phyloP scores from a whole-genome alignment of 192 early-diverging fungal species.

The Backusella macrospora region DNA sequence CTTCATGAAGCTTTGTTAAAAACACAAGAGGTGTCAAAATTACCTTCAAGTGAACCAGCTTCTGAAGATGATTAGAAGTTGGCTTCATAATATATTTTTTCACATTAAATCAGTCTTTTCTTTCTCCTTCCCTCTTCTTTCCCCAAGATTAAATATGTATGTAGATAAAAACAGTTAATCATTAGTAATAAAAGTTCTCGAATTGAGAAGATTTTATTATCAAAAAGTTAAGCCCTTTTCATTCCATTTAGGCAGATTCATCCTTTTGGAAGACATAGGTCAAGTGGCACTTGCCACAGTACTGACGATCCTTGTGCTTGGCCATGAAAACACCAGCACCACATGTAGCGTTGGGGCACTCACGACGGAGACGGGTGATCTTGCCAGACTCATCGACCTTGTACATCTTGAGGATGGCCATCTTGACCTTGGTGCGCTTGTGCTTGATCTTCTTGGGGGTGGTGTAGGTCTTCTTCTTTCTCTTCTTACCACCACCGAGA shows the following conservation, averaged over 20 bases:
- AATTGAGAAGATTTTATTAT: background rate
- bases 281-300: conserved; percentile 96
- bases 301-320: conserved; percentile 96
- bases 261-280: conserved; percentile 83
- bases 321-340: conserved; percentile 99
- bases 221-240: background rate
- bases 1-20: conserved; percentile 30
- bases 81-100: background rate
- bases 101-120: too few species aligned
- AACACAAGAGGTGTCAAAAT: conserved; percentile 30
- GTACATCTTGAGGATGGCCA: conserved; percentile 99
- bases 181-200: conserved; percentile 9
- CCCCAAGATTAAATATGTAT: background rate
- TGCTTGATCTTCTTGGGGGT: conserved; percentile 99
- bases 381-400: conserved; percentile 97
- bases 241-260: conserved; percentile 11
- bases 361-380: conserved; percentile 97
- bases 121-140: too few species aligned
- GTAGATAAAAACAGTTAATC: background rate
- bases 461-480: conserved; percentile 99
- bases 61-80: conserved; percentile 12
- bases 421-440: conserved; percentile 99
- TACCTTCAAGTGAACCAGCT: conserved; percentile 25
- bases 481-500: conserved; percentile 94
- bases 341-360: conserved; percentile 96